These are phyloP conservation scores for Marasmius sp. DNA, from an alignment of 1,284 basidiomycete genomes.

Conservation along the genomic window DNA sequence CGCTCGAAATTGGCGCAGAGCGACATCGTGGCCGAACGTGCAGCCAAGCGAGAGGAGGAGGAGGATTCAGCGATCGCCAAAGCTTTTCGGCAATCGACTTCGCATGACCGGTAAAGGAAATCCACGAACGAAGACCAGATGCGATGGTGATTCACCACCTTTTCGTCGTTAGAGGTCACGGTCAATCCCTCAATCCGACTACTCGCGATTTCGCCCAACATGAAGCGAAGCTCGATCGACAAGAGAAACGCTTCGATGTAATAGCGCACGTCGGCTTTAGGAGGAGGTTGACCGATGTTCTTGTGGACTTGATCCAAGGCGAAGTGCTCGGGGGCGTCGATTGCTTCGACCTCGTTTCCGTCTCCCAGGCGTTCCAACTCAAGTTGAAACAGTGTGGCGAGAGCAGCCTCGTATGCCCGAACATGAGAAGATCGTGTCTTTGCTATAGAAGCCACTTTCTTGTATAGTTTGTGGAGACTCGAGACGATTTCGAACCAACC, in stretches of 20 bases:
- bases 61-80: conserved; percentile 32
- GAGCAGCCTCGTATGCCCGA: conserved; percentile 46
- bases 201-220: conserved; percentile 16
- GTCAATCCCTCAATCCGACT: conserved; percentile 14
- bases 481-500: conserved; percentile 35
- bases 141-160: conserved; percentile 5
- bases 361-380: conserved; percentile 32
- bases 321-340: conserved; percentile 33
- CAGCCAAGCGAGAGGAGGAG: conserved; percentile 36
- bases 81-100: conserved; percentile 40
- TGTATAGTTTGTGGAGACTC: conserved; percentile 34
- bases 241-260: conserved; percentile 12
- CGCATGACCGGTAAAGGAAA: conserved; percentile 43
- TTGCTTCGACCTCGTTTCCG: conserved; percentile 19
- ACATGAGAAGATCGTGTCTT: conserved; percentile 42
- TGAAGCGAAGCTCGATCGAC: conserved; percentile 31
- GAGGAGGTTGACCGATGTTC: conserved; percentile 14
- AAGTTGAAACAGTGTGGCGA: conserved; percentile 39
- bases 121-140: conserved; percentile 37
- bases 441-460: conserved; percentile 29
- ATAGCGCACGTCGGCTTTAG: conserved; percentile 12
- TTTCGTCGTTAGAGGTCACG: conserved; percentile 13
- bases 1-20: conserved; percentile 8
- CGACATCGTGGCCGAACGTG: conserved; percentile 13
- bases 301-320: conserved; percentile 40